phyloP scores from a whole-genome alignment of 305 asterid species.

The Solanum hybrid region DNA sequence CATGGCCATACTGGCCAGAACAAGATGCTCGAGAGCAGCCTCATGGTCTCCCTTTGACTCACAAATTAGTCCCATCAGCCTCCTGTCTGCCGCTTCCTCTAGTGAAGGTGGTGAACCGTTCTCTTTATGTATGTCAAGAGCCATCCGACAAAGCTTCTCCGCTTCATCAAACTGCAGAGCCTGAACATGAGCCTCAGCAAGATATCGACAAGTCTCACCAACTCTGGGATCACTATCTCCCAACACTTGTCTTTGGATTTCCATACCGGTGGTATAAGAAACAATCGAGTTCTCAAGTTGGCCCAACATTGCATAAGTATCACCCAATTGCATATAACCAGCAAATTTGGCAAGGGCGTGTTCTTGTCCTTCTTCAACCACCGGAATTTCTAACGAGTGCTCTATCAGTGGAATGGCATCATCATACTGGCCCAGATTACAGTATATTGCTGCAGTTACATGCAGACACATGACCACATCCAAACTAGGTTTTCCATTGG shows the following conservation, averaged over 20 bases:
- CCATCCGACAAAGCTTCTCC: slow-evolving; percentile 65
- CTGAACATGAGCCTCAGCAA: slow-evolving; percentile 86
- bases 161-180: slow-evolving; percentile 86
- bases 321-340: slow-evolving; percentile 91
- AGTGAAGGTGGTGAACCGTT: slow-evolving; percentile 65
- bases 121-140: slow-evolving; percentile 64
- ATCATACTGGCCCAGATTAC: slow-evolving; percentile 58
- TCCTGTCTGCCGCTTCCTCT: slow-evolving; percentile 78
- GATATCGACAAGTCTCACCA: slow-evolving; percentile 77
- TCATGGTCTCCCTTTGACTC: slow-evolving; percentile 80
- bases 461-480: slow-evolving; percentile 82
- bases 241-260: slow-evolving; percentile 50
- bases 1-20: slow-evolving; percentile 90
- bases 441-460: slow-evolving; percentile 74
- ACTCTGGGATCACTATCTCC: slow-evolving; percentile 74
- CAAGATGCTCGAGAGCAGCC: slow-evolving; percentile 83
- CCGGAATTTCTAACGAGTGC: slow-evolving; percentile 62
- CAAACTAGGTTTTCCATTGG: slow-evolving; percentile 56
- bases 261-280: slow-evolving; percentile 64
- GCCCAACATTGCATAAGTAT: slow-evolving; percentile 79
- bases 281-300: slow-evolving; percentile 70
- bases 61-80: slow-evolving; percentile 79
- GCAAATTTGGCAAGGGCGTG: slow-evolving; percentile 92
- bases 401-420: slow-evolving; percentile 76
- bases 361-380: slow-evolving; percentile 66